Evolutionary conservation across 2,329 filamentous ascomycete species (phyloP), one percentile per base, ranked within the genome.

Genomic region (Trichoderma lentiforme): DNA sequence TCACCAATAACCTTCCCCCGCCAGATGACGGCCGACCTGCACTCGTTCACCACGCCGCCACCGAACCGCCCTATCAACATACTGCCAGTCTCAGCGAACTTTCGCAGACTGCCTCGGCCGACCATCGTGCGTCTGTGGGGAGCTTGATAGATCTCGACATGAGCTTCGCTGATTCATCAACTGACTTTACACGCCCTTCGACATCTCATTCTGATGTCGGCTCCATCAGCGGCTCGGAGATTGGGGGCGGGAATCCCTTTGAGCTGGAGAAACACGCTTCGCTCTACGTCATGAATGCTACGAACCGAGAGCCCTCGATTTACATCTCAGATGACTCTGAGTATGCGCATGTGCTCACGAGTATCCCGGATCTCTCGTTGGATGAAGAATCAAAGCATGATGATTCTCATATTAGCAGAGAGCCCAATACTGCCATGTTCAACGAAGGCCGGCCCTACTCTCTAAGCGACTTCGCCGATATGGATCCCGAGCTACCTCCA

Each of bases 261-360:
- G 88, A 90, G 70, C 82, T 91, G 4, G 89, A 91, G 77, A 85
- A 86, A n/a, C 89, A 90, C 74, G 83, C 87, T 1, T 90, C 88
- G 1, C 80, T 89, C 1, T 88, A 89, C 73, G 82, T 81, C 14
- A 77, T 79, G 75, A 79, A 82, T 5, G 76, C 80, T 4, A 78
- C 80, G 0, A 83, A 81, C 64, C 83, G 88, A 43, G 87, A 89
- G 74, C 87, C 87, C 0, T 89, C 87, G 4, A 89, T 90, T 61
- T 90, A 90, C 76, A 85, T 90, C 11, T 87, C 87, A 1, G 88
- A 90, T 73, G 87, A 89, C 72, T 87, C 86, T 8, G 83, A 86
- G 30, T 86, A 84, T 72, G 82, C 85, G 3, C 79, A 77, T 24
- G 78, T 80, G 12, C 76, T 82, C 43, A 79, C 77, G 5, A 79